phyloP scores from a whole-genome alignment of 2,329 filamentous ascomycete species.

The Diaporthe citrichinensis region DNA sequence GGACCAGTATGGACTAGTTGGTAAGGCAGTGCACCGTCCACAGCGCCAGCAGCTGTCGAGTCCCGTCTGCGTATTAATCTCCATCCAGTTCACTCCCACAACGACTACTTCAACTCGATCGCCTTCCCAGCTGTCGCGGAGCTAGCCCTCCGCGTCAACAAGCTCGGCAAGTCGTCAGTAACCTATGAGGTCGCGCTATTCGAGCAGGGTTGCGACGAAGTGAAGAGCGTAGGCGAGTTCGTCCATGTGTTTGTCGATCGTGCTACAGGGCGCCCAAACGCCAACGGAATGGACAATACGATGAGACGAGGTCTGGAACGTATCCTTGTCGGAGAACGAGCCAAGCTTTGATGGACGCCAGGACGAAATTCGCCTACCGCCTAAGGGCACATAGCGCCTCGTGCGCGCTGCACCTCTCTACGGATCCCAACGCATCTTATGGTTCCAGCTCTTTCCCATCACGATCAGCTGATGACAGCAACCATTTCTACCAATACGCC shows the following conservation, averaged over 20 bases:
- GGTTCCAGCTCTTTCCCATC: background rate
- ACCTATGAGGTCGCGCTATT: slow-evolving; percentile 93
- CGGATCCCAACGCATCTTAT: background rate
- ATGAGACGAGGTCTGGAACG: slow-evolving; percentile 73
- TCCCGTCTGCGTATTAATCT: background rate
- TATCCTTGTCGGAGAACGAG: slow-evolving; percentile 57
- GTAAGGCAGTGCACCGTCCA: slow-evolving; percentile 23
- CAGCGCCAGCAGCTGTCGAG: slow-evolving; percentile 9
- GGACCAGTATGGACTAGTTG: slow-evolving; percentile 82
- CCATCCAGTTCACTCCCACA: slow-evolving; percentile 78
- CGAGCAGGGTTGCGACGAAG: slow-evolving; percentile 77
- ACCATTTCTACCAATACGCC: background rate
- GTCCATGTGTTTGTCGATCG: slow-evolving; percentile 88
- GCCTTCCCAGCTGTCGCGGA: slow-evolving; percentile 87
- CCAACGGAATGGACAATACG: slow-evolving; percentile 72
- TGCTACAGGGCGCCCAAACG: slow-evolving; percentile 75
- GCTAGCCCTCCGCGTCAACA: slow-evolving; percentile 84
- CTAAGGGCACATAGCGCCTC: slow-evolving; percentile 12
- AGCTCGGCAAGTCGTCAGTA: slow-evolving; percentile 87
- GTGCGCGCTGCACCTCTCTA: background rate
- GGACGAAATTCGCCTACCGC: slow-evolving; percentile 5
- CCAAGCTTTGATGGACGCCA: slow-evolving; percentile 45
- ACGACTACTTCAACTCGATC: slow-evolving; percentile 86
- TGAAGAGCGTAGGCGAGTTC: slow-evolving; percentile 88
- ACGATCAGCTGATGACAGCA: background rate